Evolutionary conservation across 202 grass and related monocot species (phyloP).

Genomic region (Bolboschoenoplectus hybrid): DNA sequence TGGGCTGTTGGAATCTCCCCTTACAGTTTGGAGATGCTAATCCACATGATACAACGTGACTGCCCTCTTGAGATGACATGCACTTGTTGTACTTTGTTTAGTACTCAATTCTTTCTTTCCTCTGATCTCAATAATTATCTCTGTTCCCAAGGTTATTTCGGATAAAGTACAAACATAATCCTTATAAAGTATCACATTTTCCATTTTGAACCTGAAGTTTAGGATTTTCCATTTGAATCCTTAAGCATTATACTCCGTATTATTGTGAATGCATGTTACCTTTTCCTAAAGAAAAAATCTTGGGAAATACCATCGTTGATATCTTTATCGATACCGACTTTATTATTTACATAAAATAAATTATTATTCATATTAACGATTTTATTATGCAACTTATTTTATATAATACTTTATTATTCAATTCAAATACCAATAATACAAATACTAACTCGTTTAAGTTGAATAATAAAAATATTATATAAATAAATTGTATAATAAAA

Average conservation of each 20-base stretch:
- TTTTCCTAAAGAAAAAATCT: background rate
- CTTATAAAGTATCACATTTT: background rate
- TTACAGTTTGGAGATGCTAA: slow-evolving; percentile 38
- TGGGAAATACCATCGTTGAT: no score
- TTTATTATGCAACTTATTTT: no score
- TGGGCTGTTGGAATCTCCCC: slow-evolving; percentile 26
- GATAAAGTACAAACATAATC: slow-evolving; percentile 1
- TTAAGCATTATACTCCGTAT: background rate
- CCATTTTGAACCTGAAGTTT: slow-evolving; percentile 8
- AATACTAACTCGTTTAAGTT: no score
- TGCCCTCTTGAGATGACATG: slow-evolving; percentile 17
- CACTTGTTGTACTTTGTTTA: slow-evolving; percentile 30
- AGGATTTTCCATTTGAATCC: background rate
- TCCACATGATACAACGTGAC: slow-evolving; percentile 40
- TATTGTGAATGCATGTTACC: background rate
- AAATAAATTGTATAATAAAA: no score
- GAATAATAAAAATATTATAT: no score
- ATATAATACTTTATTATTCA: no score
- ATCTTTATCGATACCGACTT: no score
- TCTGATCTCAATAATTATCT: slow-evolving; percentile 26
- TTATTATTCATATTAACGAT: no score
- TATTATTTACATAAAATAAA: no score
- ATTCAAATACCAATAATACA: no score
- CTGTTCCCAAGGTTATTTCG: background rate
- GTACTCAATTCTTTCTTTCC: slow-evolving; percentile 19